These are phyloP conservation scores for Ulota crispa DNA, from an alignment of 225 moss, liverwort and hornwort genomes.

Conservation along the genomic window DNA sequence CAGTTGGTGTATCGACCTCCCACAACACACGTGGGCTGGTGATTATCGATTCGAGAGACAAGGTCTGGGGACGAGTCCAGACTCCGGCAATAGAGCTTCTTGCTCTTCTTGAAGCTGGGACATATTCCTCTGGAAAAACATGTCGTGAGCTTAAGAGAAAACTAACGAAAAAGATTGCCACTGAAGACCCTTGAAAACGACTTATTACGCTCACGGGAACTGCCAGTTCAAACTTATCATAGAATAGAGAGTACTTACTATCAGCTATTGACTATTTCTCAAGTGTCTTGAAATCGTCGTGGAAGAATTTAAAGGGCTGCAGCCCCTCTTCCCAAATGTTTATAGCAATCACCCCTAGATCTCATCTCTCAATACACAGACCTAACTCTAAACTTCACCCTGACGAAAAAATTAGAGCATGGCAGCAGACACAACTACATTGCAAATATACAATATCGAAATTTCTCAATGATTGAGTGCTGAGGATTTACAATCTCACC, in stretches of 20 bases:
- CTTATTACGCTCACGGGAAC: background rate
- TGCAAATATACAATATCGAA: background rate
- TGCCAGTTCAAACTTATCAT: background rate
- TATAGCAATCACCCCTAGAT: background rate
- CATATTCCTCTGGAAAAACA: slow-evolving; percentile 25
- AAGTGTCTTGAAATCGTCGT: background rate
- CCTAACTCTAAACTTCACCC: background rate
- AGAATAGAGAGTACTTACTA: background rate
- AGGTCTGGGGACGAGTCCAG: slow-evolving; percentile 45
- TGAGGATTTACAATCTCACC: slow-evolving; percentile 17
- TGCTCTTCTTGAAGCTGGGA: slow-evolving; percentile 24
- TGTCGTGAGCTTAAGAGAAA: slow-evolving; percentile 7
- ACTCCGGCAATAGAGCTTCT: slow-evolving; percentile 48
- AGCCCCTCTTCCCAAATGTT: background rate
- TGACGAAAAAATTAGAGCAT: background rate
- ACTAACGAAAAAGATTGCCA: background rate
- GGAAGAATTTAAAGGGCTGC: background rate
- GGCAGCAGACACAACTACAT: background rate
- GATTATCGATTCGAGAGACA: slow-evolving; percentile 27
- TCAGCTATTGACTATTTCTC: background rate
- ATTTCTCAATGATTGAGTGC: no score
- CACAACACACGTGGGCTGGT: slow-evolving; percentile 50
- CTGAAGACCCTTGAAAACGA: background rate
- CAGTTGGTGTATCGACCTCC: slow-evolving; percentile 56
- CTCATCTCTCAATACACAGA: background rate